Conservation (phyloP, 257 asterid genomes). For the Euphrasia confusa region DNA sequence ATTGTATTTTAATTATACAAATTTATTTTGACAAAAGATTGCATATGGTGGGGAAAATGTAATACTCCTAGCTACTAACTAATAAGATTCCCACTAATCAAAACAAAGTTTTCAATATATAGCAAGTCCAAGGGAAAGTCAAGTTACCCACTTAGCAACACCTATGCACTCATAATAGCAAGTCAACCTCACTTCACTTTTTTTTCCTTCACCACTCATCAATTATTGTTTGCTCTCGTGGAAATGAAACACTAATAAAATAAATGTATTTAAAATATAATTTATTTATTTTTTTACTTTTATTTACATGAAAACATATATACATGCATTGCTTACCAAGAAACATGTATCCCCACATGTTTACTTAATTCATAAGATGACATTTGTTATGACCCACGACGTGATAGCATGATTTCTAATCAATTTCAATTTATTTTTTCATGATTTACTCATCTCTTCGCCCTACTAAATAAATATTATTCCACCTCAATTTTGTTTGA, state of each 20-base stretch:
- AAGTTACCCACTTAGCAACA: conserved; percentile 22
- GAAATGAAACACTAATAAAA: not conserved
- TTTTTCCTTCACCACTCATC: conserved; percentile 27
- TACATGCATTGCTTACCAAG: conserved; percentile 15
- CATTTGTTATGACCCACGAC: conserved; percentile 6
- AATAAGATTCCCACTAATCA: conserved; percentile 28
- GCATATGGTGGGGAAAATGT: conserved; percentile 7
- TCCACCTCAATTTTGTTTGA: too few relatives aligned
- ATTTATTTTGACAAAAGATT: too few relatives aligned
- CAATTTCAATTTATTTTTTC: not conserved
- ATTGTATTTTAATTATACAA: too few relatives aligned
- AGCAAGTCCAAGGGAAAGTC: conserved; percentile 36
- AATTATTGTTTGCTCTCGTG: conserved; percentile 35
- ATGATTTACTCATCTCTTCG: too few relatives aligned
- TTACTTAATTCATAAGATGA: conserved; percentile 1
- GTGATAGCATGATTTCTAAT: conserved; percentile 17
- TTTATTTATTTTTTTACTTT: not conserved
- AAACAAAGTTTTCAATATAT: conserved; percentile 27
- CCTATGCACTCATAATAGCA: conserved; percentile 20
- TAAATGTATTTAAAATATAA: not conserved
- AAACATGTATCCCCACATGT: conserved; percentile 29
- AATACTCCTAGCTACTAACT: not conserved
- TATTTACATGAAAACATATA: not conserved
- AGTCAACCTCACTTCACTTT: conserved; percentile 22
- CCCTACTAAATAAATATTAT: too few relatives aligned